Base-by-base conservation (phyloP, 2,329 filamentous ascomycete species). In the Magnaporthales sp. region DNA sequence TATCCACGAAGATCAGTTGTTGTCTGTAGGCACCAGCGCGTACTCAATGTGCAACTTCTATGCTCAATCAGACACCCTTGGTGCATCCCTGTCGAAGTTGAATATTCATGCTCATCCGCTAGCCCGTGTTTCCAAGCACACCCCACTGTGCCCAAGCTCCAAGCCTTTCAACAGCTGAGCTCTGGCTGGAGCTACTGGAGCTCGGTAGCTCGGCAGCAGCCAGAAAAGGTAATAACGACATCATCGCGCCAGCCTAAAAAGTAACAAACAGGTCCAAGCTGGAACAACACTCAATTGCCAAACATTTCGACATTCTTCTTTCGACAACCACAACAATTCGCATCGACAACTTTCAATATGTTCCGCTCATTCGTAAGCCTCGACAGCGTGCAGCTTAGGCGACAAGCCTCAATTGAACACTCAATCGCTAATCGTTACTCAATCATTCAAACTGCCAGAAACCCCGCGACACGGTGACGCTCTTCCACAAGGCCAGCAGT, bases 401-500 rank as follows among this genome's bases (percentile, higher is more conserved):
- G 38, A 19, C 38, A 19, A 6, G 67, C 54, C 56, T 9, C 27
- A 54, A 38, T 64, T 22, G 32, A 64, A n/a, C 19, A 4, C 4
- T 32, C 15, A n/a, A 65, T 56, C 13, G 63, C 66, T 67, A n/a
- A 67, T 58, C n/a, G 31, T 19, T 19, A 54, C 54, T 27, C 32
- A 46, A 27, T 51, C 24, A 4, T 30, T 58, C 30, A 19, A 24
- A 22, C 4, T 74, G 93, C 90, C 86, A 84, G 79, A 93, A 92
- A 83, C 85, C 90, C 71, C 85, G 91, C 78, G 93, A 98, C 82
- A 91, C 96, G 71, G 87, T 98, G 76, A 98, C 94, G 69, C 89
- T 99, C 82, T 99, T 98, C 84, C 93, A 97, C 85, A 91, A 91
- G 78, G 86, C 94, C 67, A 85, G 83, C 72, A 85, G 86, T 66